A percentile compares a stretch with the other conserved stretches of the same genome.
Evolutionary conservation across 2,329 filamentous ascomycete species (phyloP).

Genomic region (Paradendryphiella salina): DNA sequence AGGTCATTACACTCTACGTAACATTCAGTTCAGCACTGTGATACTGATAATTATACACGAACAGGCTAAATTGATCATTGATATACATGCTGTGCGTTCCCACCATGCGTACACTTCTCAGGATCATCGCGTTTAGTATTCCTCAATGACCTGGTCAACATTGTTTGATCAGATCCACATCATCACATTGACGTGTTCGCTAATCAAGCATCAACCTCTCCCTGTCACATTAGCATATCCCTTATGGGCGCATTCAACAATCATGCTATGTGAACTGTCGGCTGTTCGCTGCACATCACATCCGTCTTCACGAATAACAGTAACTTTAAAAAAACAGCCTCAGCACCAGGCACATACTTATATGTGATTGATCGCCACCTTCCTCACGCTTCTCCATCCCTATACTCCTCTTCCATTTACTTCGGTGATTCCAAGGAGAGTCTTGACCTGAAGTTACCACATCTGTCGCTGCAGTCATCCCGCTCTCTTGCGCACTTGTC

Average conservation of each 20-base stretch:
- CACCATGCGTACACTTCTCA: neutral
- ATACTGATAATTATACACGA: too few species aligned
- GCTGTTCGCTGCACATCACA: slow-evolving; percentile 16
- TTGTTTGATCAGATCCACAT: neutral
- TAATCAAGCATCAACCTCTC: slow-evolving; percentile 6
- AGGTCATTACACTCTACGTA: too few species aligned
- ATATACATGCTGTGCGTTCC: neutral
- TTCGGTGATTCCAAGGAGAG: neutral
- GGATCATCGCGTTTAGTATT: neutral
- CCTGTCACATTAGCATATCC: neutral
- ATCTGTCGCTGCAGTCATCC: neutral
- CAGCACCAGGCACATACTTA: neutral
- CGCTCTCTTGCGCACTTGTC: neutral
- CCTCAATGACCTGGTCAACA: neutral
- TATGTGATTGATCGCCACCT: neutral
- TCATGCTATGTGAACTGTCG: slow-evolving; percentile 1
- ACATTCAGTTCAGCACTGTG: too few species aligned
- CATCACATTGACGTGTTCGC: slow-evolving; percentile 10
- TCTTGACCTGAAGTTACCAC: neutral
- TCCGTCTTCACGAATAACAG: slow-evolving; percentile 19
- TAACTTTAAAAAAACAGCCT: slow-evolving; percentile 1
- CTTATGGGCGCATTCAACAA: neutral
- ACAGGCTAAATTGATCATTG: neutral
- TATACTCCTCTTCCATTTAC: neutral
- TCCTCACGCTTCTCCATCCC: neutral